A percentile compares a stretch with the other conserved stretches of the same genome.
Conservation (phyloP, 2,329 filamentous ascomycete species). For the Cladosporium austrohemisphaericum region DNA sequence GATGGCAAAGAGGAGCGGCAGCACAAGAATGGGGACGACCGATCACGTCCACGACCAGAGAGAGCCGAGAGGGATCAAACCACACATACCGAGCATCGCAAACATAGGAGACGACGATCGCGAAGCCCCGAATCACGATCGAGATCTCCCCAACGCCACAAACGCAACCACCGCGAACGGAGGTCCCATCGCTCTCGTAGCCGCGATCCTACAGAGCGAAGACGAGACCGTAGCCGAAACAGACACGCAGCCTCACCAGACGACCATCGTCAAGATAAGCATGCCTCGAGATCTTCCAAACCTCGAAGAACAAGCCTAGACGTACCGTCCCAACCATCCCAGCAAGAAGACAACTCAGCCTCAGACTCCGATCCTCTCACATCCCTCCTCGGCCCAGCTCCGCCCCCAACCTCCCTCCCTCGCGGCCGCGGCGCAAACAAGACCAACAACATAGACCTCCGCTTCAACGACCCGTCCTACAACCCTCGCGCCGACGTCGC, state of each 20-base stretch:
- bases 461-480: conserved; percentile 64
- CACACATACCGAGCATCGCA: neutral
- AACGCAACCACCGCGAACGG: neutral
- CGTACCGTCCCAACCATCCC: neutral
- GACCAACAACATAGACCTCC: conserved; percentile 66
- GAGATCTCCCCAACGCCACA: conserved; percentile 2
- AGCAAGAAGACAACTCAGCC: neutral
- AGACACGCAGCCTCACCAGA: conserved; percentile 1
- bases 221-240: neutral
- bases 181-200: conserved; percentile 2
- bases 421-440: conserved; percentile 64
- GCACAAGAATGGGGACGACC: neutral
- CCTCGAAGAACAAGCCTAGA: neutral
- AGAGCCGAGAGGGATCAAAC: too few relatives aligned
- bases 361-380: conserved; percentile 67
- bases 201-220: neutral
- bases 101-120: conserved; percentile 2
- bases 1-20: neutral
- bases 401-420: conserved; percentile 41
- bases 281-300: neutral
- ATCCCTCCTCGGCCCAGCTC: conserved; percentile 51
- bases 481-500: conserved; percentile 57
- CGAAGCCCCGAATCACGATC: conserved; percentile 10
- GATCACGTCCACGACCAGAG: neutral
- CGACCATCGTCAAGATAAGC: neutral